These are phyloP conservation scores for Aspergillus texensis DNA, from an alignment of 2,329 filamentous ascomycete genomes.

Conservation along the genomic window DNA sequence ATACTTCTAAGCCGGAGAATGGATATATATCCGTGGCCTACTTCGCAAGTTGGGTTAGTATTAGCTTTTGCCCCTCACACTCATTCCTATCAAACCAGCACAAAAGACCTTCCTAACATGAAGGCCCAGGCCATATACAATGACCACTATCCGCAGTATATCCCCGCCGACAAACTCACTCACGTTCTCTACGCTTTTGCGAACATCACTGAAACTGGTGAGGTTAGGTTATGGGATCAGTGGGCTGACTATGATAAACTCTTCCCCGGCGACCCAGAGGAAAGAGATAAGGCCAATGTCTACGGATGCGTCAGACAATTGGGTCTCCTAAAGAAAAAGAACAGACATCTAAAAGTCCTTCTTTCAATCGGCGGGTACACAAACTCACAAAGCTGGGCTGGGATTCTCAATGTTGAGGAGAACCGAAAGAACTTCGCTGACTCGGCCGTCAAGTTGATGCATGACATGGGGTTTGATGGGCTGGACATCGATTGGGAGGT, in stretches of 20 bases:
- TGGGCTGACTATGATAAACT: constrained; percentile 72
- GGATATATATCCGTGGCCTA: constrained; percentile 44
- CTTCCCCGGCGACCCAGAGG: constrained; percentile 67
- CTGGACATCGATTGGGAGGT: constrained; percentile 49
- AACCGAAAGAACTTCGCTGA: constrained; percentile 67
- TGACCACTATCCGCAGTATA: constrained; percentile 80
- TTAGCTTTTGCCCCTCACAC: not conserved
- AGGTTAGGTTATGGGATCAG: constrained; percentile 73
- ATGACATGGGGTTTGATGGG: constrained; percentile 70
- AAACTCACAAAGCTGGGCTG: constrained; percentile 72
- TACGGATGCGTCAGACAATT: constrained; percentile 81
- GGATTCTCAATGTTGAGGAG: constrained; percentile 62
- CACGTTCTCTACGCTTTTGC: constrained; percentile 88
- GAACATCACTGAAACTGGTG: constrained; percentile 79
- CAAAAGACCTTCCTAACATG: not conserved
- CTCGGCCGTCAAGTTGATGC: constrained; percentile 71
- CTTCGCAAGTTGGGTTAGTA: constrained; percentile 50
- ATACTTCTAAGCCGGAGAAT: not conserved
- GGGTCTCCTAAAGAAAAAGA: constrained; percentile 71
- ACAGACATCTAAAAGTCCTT: constrained; percentile 76
- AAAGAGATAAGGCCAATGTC: constrained; percentile 70
- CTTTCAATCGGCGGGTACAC: constrained; percentile 84
- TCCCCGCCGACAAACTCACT: constrained; percentile 71
- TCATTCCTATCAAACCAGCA: not conserved
- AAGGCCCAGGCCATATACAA: constrained; percentile 73